These are phyloP conservation scores for Solanum raphanifolium DNA, from an alignment of 257 asterid species.

Conservation along the genomic window DNA sequence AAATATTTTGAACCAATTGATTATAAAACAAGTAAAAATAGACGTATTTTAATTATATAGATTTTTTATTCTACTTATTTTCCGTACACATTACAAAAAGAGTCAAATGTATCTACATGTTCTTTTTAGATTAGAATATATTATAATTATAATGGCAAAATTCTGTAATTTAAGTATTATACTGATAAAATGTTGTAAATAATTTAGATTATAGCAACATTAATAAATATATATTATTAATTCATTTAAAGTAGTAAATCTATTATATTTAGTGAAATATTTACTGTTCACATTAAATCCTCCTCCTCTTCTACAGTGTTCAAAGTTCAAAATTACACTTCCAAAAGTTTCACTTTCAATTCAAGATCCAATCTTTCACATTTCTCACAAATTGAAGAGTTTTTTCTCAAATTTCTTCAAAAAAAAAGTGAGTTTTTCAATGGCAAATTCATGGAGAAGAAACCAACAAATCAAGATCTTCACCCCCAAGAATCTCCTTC, in stretches of 20 bases:
- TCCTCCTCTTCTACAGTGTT: neutral
- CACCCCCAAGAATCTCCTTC: conserved; percentile 55
- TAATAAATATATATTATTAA: neutral
- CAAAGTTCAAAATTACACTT: neutral
- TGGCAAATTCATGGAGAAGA: conserved; percentile 96
- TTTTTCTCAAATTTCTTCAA: neutral
- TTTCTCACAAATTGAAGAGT: neutral
- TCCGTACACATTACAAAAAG: neutral
- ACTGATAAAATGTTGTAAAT: neutral
- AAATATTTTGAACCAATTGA: no score
- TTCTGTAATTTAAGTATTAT: neutral
- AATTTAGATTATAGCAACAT: neutral
- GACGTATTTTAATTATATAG: no score
- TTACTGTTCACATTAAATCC: neutral
- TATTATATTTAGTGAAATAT: neutral
- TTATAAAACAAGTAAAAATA: no score
- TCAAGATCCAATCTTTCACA: neutral
- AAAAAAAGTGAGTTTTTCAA: conserved; percentile 1
- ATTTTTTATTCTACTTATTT: no score
- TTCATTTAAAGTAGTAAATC: neutral
- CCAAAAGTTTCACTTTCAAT: neutral
- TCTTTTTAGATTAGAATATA: neutral
- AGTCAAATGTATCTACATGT: neutral
- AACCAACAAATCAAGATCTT: conserved; percentile 51
- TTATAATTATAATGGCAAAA: no score